Evolutionary conservation across 345 rosid genomes (phyloP).

Genomic region (Ceriops decandra): DNA sequence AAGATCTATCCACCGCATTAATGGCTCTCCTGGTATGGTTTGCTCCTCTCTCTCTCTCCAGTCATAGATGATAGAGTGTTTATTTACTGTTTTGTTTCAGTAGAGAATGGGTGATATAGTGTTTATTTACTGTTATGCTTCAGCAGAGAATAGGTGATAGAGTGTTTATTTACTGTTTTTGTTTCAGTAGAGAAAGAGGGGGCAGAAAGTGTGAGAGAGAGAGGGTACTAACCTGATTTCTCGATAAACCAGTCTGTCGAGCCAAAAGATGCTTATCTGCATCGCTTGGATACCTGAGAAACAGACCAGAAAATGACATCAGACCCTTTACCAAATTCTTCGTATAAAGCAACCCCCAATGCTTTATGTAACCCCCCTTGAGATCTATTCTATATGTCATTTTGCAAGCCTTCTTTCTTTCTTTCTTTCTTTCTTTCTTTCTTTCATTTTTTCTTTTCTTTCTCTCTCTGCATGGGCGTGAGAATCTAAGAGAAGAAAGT

Average conservation of each 20-base stretch:
- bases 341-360: slow-evolving; percentile 26
- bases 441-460: slow-evolving; percentile 8
- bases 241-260: slow-evolving; percentile 97
- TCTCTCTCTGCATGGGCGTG: slow-evolving; percentile 60
- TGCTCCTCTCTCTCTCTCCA: neutral
- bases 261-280: slow-evolving; percentile 99
- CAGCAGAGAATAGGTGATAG: neutral
- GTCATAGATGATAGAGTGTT: no score
- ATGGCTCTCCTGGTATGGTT: slow-evolving; percentile 29
- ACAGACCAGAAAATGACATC: slow-evolving; percentile 80
- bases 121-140: neutral
- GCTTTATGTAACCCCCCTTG: slow-evolving; percentile 9
- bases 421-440: slow-evolving; percentile 17
- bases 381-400: slow-evolving; percentile 5
- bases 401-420: slow-evolving; percentile 5
- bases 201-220: neutral
- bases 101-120: no score
- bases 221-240: slow-evolving; percentile 73
- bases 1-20: slow-evolving; percentile 7
- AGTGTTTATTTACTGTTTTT: no score
- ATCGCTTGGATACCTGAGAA: slow-evolving; percentile 99
- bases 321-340: slow-evolving; percentile 30
- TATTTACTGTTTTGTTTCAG: no score
- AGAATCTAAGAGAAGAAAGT: slow-evolving; percentile 54
- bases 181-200: slow-evolving; percentile 1